Conservation (phyloP, 1,284 basidiomycete genomes). For the Quambalaria eucalypti region DNA sequence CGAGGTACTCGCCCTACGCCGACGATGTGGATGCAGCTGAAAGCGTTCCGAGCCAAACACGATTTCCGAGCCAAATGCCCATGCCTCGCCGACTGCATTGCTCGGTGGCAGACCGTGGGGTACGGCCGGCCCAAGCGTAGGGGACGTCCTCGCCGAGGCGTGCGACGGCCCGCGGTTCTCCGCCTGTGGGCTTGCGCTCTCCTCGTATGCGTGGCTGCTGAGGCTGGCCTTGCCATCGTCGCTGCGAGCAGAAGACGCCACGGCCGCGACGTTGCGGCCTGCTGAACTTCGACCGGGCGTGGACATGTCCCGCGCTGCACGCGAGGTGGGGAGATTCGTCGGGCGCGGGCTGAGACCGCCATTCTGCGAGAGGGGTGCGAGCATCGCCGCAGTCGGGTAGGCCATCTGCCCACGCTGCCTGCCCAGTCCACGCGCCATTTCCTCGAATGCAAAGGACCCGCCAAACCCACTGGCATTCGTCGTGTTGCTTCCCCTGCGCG, state of each 20-base stretch:
- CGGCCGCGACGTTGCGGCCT: background rate
- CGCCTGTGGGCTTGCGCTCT: background rate
- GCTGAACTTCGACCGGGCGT: background rate
- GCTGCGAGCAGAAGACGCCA: background rate
- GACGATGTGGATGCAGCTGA: conserved; percentile 10
- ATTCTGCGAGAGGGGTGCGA: conserved; percentile 37
- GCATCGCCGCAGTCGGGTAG: conserved; percentile 36
- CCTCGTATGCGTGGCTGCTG: background rate
- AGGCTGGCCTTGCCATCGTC: conserved; percentile 1
- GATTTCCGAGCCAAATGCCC: conserved; percentile 33
- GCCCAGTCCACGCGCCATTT: conserved; percentile 38
- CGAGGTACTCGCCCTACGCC: background rate
- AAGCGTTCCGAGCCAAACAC: conserved; percentile 21
- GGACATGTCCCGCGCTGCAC: background rate
- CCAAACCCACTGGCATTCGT: conserved; percentile 19
- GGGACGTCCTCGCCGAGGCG: conserved; percentile 25
- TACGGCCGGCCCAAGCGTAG: conserved; percentile 22
- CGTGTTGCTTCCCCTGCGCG: conserved; percentile 13
- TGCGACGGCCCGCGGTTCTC: conserved; percentile 4
- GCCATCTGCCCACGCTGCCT: conserved; percentile 12
- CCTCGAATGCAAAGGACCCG: conserved; percentile 41
- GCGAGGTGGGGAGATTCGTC: background rate
- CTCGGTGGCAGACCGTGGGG: background rate
- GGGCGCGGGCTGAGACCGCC: conserved; percentile 25
- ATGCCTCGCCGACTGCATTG: conserved; percentile 14